Evolutionary conservation across 164 flowering plant genomes (phyloP).

Genomic region (Umbellularia californica): DNA sequence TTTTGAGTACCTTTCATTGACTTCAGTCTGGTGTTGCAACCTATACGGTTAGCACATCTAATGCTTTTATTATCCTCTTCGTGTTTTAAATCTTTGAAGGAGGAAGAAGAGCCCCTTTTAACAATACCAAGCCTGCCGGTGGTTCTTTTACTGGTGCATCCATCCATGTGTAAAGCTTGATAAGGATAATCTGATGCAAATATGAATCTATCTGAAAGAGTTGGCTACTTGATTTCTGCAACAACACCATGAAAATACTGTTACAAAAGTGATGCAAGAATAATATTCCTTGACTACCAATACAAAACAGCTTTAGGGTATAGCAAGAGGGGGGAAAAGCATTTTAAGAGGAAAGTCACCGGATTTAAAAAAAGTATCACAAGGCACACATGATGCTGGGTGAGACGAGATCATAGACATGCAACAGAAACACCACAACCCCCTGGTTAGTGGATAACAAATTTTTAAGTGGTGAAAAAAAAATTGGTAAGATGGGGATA

Average conservation of each 20-base stretch:
- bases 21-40: constrained; percentile 66
- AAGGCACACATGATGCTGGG: background rate
- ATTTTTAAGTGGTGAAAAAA: too few species aligned
- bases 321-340: background rate
- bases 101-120: constrained; percentile 36
- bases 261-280: background rate
- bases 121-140: constrained; percentile 29
- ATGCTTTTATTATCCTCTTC: constrained; percentile 33
- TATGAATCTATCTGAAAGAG: background rate
- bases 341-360: background rate
- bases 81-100: constrained; percentile 38
- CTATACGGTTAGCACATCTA: constrained; percentile 56
- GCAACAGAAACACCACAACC: background rate
- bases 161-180: constrained; percentile 44
- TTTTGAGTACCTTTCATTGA: constrained; percentile 16
- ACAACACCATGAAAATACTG: background rate
- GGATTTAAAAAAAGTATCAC: background rate
- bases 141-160: constrained; percentile 41
- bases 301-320: too few species aligned
- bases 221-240: constrained; percentile 16
- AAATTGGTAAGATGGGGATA: too few species aligned
- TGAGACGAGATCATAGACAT: background rate
- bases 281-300: background rate
- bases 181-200: background rate
- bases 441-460: background rate